Conservation (phyloP, 2,329 filamentous ascomycete species). For the Coniella lustricola region DNA sequence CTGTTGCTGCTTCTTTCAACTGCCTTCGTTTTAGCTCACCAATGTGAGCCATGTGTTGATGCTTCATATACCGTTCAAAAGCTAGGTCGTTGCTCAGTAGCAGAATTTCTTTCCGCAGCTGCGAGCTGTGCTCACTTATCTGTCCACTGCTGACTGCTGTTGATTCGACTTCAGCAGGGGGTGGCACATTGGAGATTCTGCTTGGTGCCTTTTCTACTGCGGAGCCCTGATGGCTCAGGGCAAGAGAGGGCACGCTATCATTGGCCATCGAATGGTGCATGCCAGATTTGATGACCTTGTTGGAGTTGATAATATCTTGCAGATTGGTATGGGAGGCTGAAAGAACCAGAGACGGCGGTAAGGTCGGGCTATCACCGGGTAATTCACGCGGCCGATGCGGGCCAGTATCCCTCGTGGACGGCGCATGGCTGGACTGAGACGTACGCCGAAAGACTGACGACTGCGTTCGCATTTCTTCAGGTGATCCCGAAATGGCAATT, state of each 20-base stretch:
- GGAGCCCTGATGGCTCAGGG: conserved; percentile 43
- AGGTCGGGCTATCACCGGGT: conserved; percentile 54
- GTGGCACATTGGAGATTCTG: conserved; percentile 23
- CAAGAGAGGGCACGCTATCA: conserved; percentile 50
- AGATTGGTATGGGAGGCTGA: conserved; percentile 49
- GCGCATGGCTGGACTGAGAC: conserved; percentile 44
- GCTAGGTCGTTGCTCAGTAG: conserved; percentile 72
- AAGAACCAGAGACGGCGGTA: conserved; percentile 42
- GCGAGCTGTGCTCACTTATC: conserved; percentile 35
- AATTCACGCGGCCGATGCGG: conserved; percentile 32
- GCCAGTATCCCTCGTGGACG: conserved; percentile 41
- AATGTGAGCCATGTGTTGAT: conserved; percentile 76
- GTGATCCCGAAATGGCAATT: conserved; percentile 1
- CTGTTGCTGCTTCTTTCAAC: conserved; percentile 68
- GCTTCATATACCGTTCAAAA: conserved; percentile 77
- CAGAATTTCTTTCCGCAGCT: conserved; percentile 67
- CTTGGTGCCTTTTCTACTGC: conserved; percentile 30
- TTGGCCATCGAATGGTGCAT: conserved; percentile 49
- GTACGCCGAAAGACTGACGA: conserved; percentile 35
- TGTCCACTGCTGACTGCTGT: conserved; percentile 24
- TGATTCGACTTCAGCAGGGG: conserved; percentile 22
- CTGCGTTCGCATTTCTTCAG: conserved; percentile 28
- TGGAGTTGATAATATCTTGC: conserved; percentile 54
- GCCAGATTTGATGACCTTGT: conserved; percentile 50
- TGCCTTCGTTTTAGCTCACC: conserved; percentile 69